Evolutionary conservation across 202 grass and related monocot species (phyloP), one percentile per base, ranked within the genome.

Genomic region (Digitaria exilis): DNA sequence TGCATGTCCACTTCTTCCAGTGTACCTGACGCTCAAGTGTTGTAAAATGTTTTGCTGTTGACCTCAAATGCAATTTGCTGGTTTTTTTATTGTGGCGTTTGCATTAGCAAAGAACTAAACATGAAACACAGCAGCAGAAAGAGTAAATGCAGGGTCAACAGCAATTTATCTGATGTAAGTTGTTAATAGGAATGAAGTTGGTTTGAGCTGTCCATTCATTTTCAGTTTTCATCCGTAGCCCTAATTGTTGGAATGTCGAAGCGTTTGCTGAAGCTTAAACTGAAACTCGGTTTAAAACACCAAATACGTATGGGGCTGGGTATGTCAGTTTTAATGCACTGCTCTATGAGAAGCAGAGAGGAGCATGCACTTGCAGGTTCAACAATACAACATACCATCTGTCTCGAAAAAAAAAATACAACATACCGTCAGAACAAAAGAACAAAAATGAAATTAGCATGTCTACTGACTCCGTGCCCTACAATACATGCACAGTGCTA

Each of bases 1-100:
- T 71, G 77, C 68, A 67, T 68, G 81, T 42, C 59, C 48, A 50
- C 79, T 51, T 49, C 64, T 46, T 75, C 51, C 48, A 5, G 25
- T 88, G 77, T 88, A 88, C 66, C 77, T 77, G 81, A 66, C 80
- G 22, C 78, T 50, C 69, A 39, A 81, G 71, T 88, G 89, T 69
- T 91, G 85, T 82, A 85, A 73, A 72, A 91, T 89, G 71, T 76
- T 83, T 75, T 80, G 79, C 70, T 76, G 87, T 80, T 90, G 41
- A 21, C 69, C 56, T 67, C 31, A 54, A 72, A 89, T 71, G 56
- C 67, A 84, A 51, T 80, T 83, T 80, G 83, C 71, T 92, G 74
- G 25, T 79, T 75, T 56, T n/a, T n/a, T n/a, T n/a, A n/a, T n/a
- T n/a, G n/a, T n/a, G n/a, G n/a, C 45, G 32, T 34, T 34, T 34